Base-by-base conservation (phyloP, 1,284 basidiomycete species). In the Sparassis latifolia region DNA sequence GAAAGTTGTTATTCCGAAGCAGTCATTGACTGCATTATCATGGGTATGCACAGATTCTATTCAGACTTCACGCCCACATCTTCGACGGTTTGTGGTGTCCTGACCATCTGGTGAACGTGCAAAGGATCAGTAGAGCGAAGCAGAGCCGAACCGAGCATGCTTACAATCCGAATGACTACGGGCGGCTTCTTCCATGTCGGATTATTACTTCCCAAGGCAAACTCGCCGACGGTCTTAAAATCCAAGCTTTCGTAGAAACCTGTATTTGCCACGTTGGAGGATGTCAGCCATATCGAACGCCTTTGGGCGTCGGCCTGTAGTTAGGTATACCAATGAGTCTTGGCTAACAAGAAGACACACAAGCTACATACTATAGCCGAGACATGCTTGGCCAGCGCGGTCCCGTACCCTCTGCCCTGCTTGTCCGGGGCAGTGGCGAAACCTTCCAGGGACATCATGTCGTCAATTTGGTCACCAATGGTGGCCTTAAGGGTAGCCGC, bases 211-310 rank as follows among this genome's bases (percentile, higher is more conserved):
- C 44, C 44, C 27, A 45, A 29, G 27, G 30, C 5, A 9, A 45
- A 5, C 30, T 45, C 44, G 10, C 7, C 44, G 10, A 45, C 27
- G 10, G 44, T 45, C 7, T 30, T 10, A 29, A 45, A 45, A 9
- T 30, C 44, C 10, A 10, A 29, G 32, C 10, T 10, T 27, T 45
- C 44, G 29, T 45, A 45, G 44, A 45, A 45, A 30, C 10, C 32
- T 5, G 44, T 45, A 27, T 45, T 45, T 5, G 44, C 44, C 9
- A 45, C 44, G 30, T 45, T 45, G 30, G 44, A 45, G 10, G 44
- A 45, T 33, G 30, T 27, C 10, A 45, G 44, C 44, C 44, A 45
- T 33, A 27, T 33, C n/a, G 28, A 31, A 30, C 44, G 30, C 10
- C 27, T 5, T 10, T 29, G 9, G 10, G 7, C 44, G 30, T 45